Percentiles rank a stretch among this genome's conserved stretches.
These are phyloP conservation scores for Fraxinus ornus DNA, from an alignment of 305 asterid genomes.

Conservation along the genomic window DNA sequence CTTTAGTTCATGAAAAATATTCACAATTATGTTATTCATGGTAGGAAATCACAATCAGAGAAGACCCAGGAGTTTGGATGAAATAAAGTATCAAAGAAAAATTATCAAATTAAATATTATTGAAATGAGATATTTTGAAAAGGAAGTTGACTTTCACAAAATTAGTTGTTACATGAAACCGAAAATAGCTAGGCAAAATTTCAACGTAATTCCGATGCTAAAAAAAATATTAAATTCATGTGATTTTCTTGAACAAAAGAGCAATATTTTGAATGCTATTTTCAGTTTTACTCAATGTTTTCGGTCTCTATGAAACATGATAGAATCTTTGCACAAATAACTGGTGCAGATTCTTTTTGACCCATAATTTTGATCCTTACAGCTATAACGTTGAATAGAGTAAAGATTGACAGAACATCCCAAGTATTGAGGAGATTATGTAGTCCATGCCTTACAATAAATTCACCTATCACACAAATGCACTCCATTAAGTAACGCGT, in stretches of 20 bases:
- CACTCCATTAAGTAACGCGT: neutral
- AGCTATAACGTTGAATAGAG: neutral
- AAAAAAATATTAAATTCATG: neutral
- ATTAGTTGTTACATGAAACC: neutral
- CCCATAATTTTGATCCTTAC: neutral
- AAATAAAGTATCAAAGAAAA: neutral
- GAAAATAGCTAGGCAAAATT: neutral
- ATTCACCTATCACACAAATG: neutral
- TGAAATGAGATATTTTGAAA: neutral
- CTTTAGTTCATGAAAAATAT: neutral
- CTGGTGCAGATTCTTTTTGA: neutral
- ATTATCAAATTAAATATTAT: neutral
- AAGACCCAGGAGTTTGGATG: neutral
- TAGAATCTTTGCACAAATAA: neutral
- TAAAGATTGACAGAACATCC: neutral
- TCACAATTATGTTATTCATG: neutral
- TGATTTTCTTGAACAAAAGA: neutral
- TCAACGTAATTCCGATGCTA: neutral
- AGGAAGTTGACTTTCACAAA: neutral
- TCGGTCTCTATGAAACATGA: neutral
- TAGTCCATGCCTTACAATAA: neutral
- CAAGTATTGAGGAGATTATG: neutral
- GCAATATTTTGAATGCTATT: neutral
- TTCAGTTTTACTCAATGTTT: neutral
- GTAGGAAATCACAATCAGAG: neutral